Evolutionary conservation across 345 rosid species (phyloP), one percentile per base, ranked within the genome.

Genomic region (Citrus reticulata): DNA sequence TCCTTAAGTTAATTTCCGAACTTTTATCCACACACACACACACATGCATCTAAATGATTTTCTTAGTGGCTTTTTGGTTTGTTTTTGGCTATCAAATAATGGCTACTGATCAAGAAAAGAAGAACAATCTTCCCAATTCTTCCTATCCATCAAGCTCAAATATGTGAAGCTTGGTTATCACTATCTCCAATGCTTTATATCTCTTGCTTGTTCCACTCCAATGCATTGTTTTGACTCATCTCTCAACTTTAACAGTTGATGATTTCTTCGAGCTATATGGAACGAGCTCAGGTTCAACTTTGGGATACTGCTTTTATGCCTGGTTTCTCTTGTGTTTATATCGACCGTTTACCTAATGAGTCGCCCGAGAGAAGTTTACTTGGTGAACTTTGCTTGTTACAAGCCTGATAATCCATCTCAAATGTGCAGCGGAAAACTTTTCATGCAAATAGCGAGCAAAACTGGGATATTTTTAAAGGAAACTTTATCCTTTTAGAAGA

Each of bases 81-180:
- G 6, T 51, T 51, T 14, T 16, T 51, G 57, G 49, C 4, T 10
- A 42, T 51, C 57, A 51, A 16, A 51, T 51, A 51, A 82, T 74
- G 79, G 73, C 34, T 9, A 39, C n/a, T 7, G 55, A 68, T 32
- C 46, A 61, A 69, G 19, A 63, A 24, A 16, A 7, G 29, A 63
- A 65, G 68, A 77, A 55, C 42, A 77, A 77, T 58, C 81, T 73
- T 70, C 86, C 83, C 9, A 82, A 76, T 40, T 82, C 68, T 75
- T 78, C 70, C 69, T 74, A 11, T 83, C 84, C 6, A 46, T 84
- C 1, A 75, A 29, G 34, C 86, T 83, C 73, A 87, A 84, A 79
- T 77, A 84, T 60, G 85, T 79, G 14, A 85, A 85, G 75, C 86
- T 87, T 32, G 86, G 85, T 25, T 84, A 77, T 69, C 87, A 87